Conservation (phyloP, 768 basidiomycete genomes). For the Leccinum ochraceum region DNA sequence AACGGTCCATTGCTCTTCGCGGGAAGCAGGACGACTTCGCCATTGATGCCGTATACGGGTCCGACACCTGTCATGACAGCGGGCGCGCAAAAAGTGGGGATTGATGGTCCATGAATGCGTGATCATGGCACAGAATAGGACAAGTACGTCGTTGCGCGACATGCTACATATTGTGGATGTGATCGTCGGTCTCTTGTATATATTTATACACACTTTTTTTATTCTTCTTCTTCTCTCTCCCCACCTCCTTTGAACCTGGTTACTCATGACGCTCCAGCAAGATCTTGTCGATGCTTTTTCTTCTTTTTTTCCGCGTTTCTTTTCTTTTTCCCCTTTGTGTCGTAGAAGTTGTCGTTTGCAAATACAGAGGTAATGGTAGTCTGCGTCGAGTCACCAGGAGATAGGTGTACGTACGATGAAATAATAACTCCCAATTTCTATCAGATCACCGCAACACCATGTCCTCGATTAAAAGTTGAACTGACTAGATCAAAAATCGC, state of each 20-base stretch:
- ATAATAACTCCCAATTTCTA: background rate
- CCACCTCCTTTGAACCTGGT: background rate
- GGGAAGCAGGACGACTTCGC: constrained; percentile 4
- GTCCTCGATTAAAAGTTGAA: too few relatives aligned
- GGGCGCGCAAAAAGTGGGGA: background rate
- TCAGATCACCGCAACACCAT: background rate
- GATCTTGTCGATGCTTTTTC: background rate
- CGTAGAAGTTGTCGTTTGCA: background rate
- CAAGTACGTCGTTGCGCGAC: background rate
- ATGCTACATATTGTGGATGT: background rate
- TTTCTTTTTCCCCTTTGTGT: background rate
- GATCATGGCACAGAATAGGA: background rate
- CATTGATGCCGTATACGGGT: constrained; percentile 24
- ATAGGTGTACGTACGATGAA: background rate
- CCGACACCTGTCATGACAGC: background rate
- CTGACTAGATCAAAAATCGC: too few relatives aligned
- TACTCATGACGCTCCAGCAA: background rate
- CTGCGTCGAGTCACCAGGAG: background rate
- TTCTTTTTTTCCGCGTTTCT: background rate
- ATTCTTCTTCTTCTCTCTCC: background rate
- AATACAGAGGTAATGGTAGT: background rate
- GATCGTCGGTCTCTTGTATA: background rate
- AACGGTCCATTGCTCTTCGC: constrained; percentile 12
- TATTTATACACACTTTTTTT: background rate
- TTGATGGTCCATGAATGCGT: background rate